Conservation (phyloP, 768 basidiomycete species). For the Termitomyces sp. region DNA sequence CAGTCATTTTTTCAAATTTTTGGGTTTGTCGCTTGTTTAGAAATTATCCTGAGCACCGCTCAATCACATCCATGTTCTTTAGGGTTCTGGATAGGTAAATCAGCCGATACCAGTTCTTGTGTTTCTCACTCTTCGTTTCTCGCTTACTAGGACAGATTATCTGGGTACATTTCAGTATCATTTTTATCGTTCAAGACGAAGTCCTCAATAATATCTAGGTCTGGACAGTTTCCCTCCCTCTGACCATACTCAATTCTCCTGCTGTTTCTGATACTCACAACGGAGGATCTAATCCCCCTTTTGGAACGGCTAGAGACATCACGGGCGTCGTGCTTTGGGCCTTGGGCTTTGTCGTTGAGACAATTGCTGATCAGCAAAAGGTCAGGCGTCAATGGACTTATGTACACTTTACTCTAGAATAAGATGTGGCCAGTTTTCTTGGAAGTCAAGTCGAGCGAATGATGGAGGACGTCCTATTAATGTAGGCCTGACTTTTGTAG, state of each 20-base stretch:
- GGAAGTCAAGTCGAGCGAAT: neutral
- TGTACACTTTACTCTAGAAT: neutral
- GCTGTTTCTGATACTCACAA: constrained; percentile 42
- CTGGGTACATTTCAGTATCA: neutral
- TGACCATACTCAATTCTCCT: constrained; percentile 64
- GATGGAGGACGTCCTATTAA: neutral
- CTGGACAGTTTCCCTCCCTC: constrained; percentile 51
- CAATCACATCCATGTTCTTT: neutral
- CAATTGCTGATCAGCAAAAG: neutral
- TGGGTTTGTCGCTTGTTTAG: neutral
- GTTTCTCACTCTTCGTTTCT: neutral
- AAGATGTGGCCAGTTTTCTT: neutral
- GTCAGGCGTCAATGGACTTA: neutral
- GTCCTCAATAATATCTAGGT: neutral
- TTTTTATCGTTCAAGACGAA: neutral
- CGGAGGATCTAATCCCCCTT: constrained; percentile 45
- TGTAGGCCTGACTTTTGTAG: neutral
- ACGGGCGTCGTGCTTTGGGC: neutral
- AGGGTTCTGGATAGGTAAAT: neutral
- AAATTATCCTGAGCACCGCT: neutral
- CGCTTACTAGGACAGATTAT: neutral
- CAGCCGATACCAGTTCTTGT: neutral
- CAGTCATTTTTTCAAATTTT: neutral
- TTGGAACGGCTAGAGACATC: constrained; percentile 60
- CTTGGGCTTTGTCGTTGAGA: neutral